Conservation (phyloP, 2,329 filamentous ascomycete genomes). For the Pseudomassariella vexata region DNA sequence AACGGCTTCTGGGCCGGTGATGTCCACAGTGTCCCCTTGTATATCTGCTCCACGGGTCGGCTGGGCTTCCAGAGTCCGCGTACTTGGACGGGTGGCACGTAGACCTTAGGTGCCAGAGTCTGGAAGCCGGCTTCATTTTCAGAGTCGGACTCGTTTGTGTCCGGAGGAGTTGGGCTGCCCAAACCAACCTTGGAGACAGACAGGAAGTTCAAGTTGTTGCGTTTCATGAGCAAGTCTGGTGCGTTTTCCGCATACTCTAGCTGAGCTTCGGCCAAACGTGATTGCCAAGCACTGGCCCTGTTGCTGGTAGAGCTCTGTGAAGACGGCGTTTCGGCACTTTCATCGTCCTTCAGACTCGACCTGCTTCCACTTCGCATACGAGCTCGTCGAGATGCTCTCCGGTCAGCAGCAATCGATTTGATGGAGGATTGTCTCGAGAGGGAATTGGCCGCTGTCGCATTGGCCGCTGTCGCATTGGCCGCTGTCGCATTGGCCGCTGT, state of each 20-base stretch:
- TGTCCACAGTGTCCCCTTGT: constrained; percentile 17
- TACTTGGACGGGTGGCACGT: constrained; percentile 5
- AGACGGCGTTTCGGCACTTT: constrained; percentile 18
- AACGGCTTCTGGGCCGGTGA: constrained; percentile 5
- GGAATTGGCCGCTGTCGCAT: constrained; percentile 1
- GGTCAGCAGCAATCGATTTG: constrained; percentile 29
- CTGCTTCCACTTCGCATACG: constrained; percentile 27
- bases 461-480: too few species aligned
- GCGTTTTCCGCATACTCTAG: constrained; percentile 37
- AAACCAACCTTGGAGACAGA: constrained; percentile 32
- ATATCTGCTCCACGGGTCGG: constrained; percentile 4
- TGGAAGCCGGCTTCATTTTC: constrained; percentile 20
- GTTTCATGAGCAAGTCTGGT: constrained; percentile 28
- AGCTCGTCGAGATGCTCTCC: constrained; percentile 30
- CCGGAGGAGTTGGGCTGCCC: constrained; percentile 49
- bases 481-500: too few species aligned
- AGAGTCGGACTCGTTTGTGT: constrained; percentile 42
- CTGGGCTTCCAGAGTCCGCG: constrained; percentile 16
- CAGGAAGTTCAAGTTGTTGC: constrained; percentile 32
- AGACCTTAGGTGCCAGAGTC: constrained; percentile 5
- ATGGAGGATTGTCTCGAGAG: constrained; percentile 17
- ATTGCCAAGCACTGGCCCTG: constrained; percentile 35
- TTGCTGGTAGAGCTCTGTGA: constrained; percentile 25
- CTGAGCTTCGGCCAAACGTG: constrained; percentile 38
- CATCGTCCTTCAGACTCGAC: constrained; percentile 18